Evolutionary conservation across 768 basidiomycete species (phyloP).

Genomic region (Antrodiella citrinella): DNA sequence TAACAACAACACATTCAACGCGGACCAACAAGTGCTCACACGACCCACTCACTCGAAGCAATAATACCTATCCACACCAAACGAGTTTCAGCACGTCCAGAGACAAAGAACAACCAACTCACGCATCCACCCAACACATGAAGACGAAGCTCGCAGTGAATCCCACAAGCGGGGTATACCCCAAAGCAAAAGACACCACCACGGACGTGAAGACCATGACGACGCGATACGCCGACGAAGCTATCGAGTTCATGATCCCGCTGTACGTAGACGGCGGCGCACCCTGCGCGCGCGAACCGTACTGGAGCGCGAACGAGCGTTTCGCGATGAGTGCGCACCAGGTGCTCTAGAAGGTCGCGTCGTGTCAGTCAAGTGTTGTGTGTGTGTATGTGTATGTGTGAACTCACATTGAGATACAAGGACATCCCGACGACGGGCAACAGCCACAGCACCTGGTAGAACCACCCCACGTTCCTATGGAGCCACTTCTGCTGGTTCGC

Average conservation of each 20-base stretch:
- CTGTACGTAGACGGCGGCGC: slow-evolving; percentile 53
- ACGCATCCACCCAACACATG: slow-evolving; percentile 84
- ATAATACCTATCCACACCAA: slow-evolving; percentile 53
- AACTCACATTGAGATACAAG: slow-evolving; percentile 74
- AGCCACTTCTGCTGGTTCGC: slow-evolving; percentile 57
- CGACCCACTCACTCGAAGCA: slow-evolving; percentile 67
- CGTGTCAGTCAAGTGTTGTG: background rate
- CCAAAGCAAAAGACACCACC: slow-evolving; percentile 55
- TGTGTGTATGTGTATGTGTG: background rate
- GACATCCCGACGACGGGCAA: slow-evolving; percentile 68
- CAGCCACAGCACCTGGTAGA: slow-evolving; percentile 74
- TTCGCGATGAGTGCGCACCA: slow-evolving; percentile 76
- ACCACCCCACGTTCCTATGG: slow-evolving; percentile 65
- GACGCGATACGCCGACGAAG: slow-evolving; percentile 72
- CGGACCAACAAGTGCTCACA: no score
- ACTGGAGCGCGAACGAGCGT: slow-evolving; percentile 62
- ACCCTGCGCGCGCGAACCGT: slow-evolving; percentile 49
- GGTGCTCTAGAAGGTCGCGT: slow-evolving; percentile 40
- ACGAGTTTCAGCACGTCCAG: background rate
- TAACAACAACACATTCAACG: slow-evolving; percentile 22
- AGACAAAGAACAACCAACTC: slow-evolving; percentile 34
- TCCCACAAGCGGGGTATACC: slow-evolving; percentile 59
- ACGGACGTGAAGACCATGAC: slow-evolving; percentile 80
- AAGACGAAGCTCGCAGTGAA: slow-evolving; percentile 56
- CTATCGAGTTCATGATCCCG: slow-evolving; percentile 65